Percentiles rank a stretch among this genome's conserved stretches.
Conservation (phyloP, 805 yeast genomes). For the Lachancea kluyveri region DNA sequence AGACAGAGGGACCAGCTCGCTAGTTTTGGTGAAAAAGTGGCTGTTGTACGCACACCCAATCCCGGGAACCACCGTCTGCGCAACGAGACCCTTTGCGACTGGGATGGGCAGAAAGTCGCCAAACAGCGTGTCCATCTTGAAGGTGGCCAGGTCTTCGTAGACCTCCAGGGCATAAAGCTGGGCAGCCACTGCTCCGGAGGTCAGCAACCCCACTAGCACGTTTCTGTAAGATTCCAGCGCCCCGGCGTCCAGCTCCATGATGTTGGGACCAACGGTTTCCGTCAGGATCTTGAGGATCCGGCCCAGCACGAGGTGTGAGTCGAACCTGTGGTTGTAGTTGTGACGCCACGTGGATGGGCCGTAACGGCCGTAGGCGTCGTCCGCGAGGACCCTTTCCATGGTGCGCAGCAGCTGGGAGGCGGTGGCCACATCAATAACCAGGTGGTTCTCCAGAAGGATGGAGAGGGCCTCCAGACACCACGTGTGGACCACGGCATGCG, state of each 20-base stretch:
- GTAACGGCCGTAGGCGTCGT: conserved; percentile 46
- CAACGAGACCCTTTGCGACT: conserved; percentile 18
- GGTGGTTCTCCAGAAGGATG: conserved; percentile 49
- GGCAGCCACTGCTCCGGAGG: conserved; percentile 32
- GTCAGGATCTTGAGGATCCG: conserved; percentile 41
- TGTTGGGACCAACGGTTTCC: conserved; percentile 53
- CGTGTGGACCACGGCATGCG: conserved; percentile 78
- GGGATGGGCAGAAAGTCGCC: conserved; percentile 27
- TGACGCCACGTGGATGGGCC: conserved; percentile 39
- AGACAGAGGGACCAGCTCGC: no score
- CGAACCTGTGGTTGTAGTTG: conserved; percentile 41
- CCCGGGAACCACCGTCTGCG: no score
- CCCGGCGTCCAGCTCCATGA: conserved; percentile 29
- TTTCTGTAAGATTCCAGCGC: conserved; percentile 31
- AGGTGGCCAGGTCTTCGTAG: conserved; percentile 24
- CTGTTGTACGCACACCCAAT: no score
- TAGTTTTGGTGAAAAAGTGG: no score
- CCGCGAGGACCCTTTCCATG: conserved; percentile 34
- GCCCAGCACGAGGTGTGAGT: conserved; percentile 40
- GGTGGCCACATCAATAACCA: conserved; percentile 37
- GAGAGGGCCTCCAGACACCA: conserved; percentile 61
- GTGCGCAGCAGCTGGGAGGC: conserved; percentile 39
- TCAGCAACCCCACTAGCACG: conserved; percentile 31
- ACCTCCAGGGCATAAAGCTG: conserved; percentile 17
- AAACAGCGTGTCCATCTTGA: conserved; percentile 18